phyloP scores from a whole-genome alignment of 208 protist species.

The Entamoeba histolytica region DNA sequence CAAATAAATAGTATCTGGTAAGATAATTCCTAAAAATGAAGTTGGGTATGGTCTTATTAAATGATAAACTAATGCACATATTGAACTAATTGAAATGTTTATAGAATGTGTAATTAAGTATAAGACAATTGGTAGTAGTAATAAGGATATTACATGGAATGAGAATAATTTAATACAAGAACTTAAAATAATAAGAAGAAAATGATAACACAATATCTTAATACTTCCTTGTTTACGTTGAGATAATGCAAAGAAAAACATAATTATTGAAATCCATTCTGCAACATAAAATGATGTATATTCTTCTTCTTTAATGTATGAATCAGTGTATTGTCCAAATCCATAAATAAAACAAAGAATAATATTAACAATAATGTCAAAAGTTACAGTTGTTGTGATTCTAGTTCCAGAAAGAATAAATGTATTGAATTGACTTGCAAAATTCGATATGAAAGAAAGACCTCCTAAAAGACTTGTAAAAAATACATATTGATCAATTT shows the following conservation, averaged over 20 bases:
- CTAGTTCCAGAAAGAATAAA: background rate
- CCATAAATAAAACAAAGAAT: background rate
- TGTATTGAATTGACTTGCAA: background rate
- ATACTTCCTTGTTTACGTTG: background rate
- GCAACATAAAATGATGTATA: background rate
- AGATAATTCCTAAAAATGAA: background rate
- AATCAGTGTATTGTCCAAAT: background rate
- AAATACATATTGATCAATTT: background rate
- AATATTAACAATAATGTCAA: background rate
- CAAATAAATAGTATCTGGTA: background rate
- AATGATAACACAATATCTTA: background rate
- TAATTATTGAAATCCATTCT: background rate
- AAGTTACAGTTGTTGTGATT: background rate
- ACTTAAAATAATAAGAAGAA: background rate
- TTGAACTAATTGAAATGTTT: background rate
- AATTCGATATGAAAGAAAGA: background rate
- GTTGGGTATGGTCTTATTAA: background rate
- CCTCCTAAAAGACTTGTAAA: background rate
- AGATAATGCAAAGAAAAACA: background rate
- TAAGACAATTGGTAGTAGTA: background rate
- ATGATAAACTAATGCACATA: background rate
- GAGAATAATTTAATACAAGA: background rate
- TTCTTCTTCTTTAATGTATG: background rate
- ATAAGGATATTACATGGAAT: background rate
- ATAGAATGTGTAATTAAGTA: background rate